A percentile compares a stretch with the other conserved stretches of the same genome.
Evolutionary conservation across 805 yeast genomes (phyloP).

Genomic region (Tetrapisispora iriomotensis): DNA sequence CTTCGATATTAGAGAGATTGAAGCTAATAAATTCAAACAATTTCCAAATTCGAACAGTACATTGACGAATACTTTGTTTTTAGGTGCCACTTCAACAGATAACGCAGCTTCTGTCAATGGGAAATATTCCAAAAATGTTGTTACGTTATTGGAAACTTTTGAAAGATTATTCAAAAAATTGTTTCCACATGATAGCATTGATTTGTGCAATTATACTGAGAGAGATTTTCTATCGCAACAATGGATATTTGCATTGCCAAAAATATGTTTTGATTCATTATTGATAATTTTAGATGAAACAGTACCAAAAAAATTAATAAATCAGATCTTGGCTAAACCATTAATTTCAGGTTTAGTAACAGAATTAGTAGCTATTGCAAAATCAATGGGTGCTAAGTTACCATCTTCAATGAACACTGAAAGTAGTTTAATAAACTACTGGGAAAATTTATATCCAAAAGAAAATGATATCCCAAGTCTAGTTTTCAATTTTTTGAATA

Average conservation of each 20-base stretch:
- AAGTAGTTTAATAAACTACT: slow-evolving; percentile 42
- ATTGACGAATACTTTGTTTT: slow-evolving; percentile 36
- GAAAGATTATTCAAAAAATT: slow-evolving; percentile 24
- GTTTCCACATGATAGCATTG: slow-evolving; percentile 33
- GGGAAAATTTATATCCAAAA: slow-evolving; percentile 39
- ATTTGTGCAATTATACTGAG: slow-evolving; percentile 18
- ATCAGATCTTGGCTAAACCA: slow-evolving; percentile 77
- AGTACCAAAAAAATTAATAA: slow-evolving; percentile 45
- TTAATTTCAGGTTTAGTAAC: slow-evolving; percentile 67
- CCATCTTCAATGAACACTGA: slow-evolving; percentile 56
- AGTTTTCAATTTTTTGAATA: slow-evolving; percentile 55
- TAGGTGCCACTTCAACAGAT: slow-evolving; percentile 27
- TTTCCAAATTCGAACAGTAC: slow-evolving; percentile 26
- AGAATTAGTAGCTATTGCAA: slow-evolving; percentile 64
- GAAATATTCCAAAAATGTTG: slow-evolving; percentile 16
- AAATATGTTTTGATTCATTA: slow-evolving; percentile 68
- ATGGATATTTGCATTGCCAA: slow-evolving; percentile 78
- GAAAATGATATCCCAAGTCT: slow-evolving; percentile 45
- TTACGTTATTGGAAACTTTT: slow-evolving; percentile 21
- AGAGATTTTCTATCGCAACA: slow-evolving; percentile 59
- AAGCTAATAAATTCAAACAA: slow-evolving; percentile 27
- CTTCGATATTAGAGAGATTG: slow-evolving; percentile 40
- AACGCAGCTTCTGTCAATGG: slow-evolving; percentile 2
- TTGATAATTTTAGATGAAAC: slow-evolving; percentile 65
- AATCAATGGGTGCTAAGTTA: slow-evolving; percentile 66